These are phyloP conservation scores for Aspergillus sp. DNA, from an alignment of 2,329 filamentous ascomycete genomes.

Conservation along the genomic window DNA sequence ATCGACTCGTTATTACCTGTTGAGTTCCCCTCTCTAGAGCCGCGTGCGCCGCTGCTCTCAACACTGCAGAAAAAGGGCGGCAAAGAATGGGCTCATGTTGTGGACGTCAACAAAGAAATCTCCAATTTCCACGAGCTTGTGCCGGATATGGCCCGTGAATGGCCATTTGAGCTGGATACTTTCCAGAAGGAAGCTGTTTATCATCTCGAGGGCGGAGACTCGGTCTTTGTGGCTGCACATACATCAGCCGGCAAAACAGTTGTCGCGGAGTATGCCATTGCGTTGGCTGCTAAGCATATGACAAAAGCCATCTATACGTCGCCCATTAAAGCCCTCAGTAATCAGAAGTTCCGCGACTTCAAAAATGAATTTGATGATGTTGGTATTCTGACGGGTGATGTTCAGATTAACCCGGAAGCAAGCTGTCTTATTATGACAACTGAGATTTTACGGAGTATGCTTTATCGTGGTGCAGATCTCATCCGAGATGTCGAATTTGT, in stretches of 20 bases:
- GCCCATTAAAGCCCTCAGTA: constrained; percentile 96
- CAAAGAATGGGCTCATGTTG: constrained; percentile 96
- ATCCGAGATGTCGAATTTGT: constrained; percentile 98
- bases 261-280: constrained; percentile 96
- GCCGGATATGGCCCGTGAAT: constrained; percentile 92
- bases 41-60: constrained; percentile 72
- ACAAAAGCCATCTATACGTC: constrained; percentile 99
- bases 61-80: constrained; percentile 72
- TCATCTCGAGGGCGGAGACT: constrained; percentile 93
- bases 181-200: constrained; percentile 99
- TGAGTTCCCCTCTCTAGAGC: constrained; percentile 89
- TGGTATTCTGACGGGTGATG: constrained; percentile 93
- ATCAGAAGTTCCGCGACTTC: constrained; percentile 98
- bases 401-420: constrained; percentile 95
- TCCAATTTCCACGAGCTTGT: constrained; percentile 92
- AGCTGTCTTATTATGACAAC: constrained; percentile 99
- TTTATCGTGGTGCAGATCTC: constrained; percentile 91
- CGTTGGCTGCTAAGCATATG: constrained; percentile 96
- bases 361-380: constrained; percentile 88
- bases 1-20: constrained; percentile 87
- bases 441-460: constrained; percentile 96
- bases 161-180: constrained; percentile 95
- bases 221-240: constrained; percentile 95
- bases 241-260: constrained; percentile 98
- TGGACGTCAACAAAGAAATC: constrained; percentile 90